Evolutionary conservation across 768 basidiomycete species (phyloP), one percentile per base, ranked within the genome.

Genomic region (Lactifluus pinguis): DNA sequence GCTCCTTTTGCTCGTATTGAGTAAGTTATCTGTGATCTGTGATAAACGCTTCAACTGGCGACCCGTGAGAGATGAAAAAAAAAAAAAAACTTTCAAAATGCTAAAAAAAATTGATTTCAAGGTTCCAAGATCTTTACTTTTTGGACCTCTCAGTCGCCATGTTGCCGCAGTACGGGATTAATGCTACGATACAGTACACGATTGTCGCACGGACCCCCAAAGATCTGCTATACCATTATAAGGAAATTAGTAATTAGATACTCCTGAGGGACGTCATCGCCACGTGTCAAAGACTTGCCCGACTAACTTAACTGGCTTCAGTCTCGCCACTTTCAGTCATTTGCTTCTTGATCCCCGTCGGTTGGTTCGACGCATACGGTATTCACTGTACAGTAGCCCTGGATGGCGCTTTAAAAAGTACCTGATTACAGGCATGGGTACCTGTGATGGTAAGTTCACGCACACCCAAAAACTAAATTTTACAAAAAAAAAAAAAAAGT

Each of bases 261-360:
- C 9, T 9, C 15, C 11, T 21, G 13, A 38, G 44, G 38, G 38
- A 4, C 38, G 30, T 32, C 49, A 4, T 15, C 6, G 29, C 47
- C 52, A 60, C 59, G 59, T 55, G 58, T 55, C 47, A 14, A n/a
- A 48, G 53, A 60, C 59, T 25, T 25, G 52, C 44, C 11, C 51
- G 34, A 39, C 36, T 21, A 25, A n/a, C 21, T 47, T 8, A 10
- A 6, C 19, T 19, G 44, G n/a, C 6, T 9, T 0, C 32, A 36
- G 53, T 32, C 39, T 55, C 41, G 41, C 53, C 60, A 41, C 48
- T 55, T 34, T 50, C 54, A 17, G 32, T 25, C 17, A 4, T 47
- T 55, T 39, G 29, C 49, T 56, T 61, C 49, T 41, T 56, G 60
- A 56, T 61, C 21, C 49, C 60, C 59, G 54, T 59, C 48, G 19